These are phyloP conservation scores for Alnus rubra DNA, from an alignment of 306 rosid species.

Conservation along the genomic window DNA sequence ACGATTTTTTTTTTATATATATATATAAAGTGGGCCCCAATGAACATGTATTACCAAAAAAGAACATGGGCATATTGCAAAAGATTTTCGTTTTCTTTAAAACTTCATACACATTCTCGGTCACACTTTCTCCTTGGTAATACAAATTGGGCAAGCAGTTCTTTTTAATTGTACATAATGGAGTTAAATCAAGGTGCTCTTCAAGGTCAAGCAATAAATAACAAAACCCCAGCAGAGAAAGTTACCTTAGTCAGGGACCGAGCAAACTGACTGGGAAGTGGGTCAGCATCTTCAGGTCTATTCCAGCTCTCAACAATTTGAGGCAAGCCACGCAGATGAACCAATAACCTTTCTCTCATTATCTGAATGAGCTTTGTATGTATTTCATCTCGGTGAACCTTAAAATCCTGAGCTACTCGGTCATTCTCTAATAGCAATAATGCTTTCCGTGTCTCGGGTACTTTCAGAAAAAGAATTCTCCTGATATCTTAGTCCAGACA, in stretches of 20 bases:
- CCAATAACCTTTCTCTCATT: conserved; percentile 95
- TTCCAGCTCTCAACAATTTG: conserved; percentile 98
- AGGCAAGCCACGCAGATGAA: conserved; percentile 88
- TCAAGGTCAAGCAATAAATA: not conserved
- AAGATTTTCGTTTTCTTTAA: not conserved
- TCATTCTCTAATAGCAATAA: conserved; percentile 82
- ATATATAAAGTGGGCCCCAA: not conserved
- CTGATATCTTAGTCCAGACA: conserved; percentile 74
- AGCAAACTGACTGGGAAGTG: conserved; percentile 95
- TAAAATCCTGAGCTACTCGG: conserved; percentile 95
- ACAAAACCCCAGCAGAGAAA: not conserved
- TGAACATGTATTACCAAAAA: not conserved
- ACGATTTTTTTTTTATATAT: not conserved
- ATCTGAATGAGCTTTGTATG: conserved; percentile 96
- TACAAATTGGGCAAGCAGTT: not conserved
- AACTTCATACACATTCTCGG: not conserved
- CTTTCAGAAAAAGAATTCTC: conserved; percentile 83
- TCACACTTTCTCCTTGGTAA: not conserved
- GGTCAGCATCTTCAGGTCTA: conserved; percentile 84
- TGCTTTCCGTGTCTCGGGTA: conserved; percentile 81
- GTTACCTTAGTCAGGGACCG: conserved; percentile 94
- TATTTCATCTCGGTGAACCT: conserved; percentile 96
- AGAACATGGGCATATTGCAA: not conserved
- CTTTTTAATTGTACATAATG: not conserved
- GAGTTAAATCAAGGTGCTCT: not conserved